Evolutionary conservation across 176 grass and related monocot species (phyloP).

Genomic region (Musa itinerans): DNA sequence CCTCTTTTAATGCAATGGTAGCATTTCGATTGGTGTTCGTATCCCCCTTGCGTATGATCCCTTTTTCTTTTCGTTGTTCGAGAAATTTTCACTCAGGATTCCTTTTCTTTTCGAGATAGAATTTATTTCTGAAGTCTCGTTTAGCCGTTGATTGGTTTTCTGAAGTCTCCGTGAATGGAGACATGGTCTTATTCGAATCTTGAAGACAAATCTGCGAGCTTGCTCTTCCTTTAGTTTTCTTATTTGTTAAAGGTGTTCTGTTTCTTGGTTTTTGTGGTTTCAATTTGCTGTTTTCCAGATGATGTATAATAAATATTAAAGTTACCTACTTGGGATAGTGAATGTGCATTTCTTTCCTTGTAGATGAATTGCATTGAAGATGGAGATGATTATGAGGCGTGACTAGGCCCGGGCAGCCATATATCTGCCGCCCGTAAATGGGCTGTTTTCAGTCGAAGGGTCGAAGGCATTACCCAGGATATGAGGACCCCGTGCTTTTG

Average conservation of each 20-base stretch:
- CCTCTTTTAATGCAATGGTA: too few relatives aligned
- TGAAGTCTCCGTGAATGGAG: too few relatives aligned
- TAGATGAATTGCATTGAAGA: background rate
- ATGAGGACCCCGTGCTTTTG: constrained; percentile 16
- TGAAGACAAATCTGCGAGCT: background rate
- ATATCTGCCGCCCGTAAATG: constrained; percentile 1
- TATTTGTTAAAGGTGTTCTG: background rate
- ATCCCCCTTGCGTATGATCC: too few relatives aligned
- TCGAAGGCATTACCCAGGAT: constrained; percentile 15
- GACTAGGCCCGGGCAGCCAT: background rate
- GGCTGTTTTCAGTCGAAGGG: constrained; percentile 15
- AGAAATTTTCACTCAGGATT: too few relatives aligned
- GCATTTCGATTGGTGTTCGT: too few relatives aligned
- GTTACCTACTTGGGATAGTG: background rate
- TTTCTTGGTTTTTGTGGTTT: background rate
- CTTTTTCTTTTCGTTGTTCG: too few relatives aligned
- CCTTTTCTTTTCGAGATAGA: too few relatives aligned
- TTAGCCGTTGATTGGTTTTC: too few relatives aligned
- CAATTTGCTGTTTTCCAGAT: background rate
- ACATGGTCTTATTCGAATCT: background rate
- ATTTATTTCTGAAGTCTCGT: too few relatives aligned
- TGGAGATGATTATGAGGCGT: constrained; percentile 8
- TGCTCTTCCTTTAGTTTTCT: background rate
- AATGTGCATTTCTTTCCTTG: background rate
- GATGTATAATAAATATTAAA: background rate